Percentiles rank a stretch among this genome's conserved stretches.
Conservation (phyloP, 1,284 basidiomycete genomes). For the Baeospora myosura region DNA sequence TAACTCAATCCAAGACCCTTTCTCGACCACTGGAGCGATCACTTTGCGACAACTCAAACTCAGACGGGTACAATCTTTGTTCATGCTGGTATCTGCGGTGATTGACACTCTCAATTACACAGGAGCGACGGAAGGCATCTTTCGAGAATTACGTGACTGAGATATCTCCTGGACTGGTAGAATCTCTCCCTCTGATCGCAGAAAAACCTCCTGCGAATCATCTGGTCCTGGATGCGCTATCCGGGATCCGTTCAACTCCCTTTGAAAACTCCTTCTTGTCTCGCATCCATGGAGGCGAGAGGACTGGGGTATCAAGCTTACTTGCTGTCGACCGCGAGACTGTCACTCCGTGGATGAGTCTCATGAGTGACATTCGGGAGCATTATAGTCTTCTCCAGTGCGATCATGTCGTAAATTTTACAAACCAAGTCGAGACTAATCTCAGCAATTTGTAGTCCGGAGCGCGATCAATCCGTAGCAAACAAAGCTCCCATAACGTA, state of each 20-base stretch:
- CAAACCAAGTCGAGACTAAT: conserved; percentile 12
- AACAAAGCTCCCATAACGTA: conserved; percentile 51
- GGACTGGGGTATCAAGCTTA: conserved; percentile 21
- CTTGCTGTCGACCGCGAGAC: conserved; percentile 68
- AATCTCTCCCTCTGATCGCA: conserved; percentile 15
- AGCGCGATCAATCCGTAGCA: conserved; percentile 36
- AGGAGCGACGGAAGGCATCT: conserved; percentile 31
- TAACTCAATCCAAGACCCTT: conserved; percentile 10
- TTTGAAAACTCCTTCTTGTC: conserved; percentile 58
- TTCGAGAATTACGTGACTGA: conserved; percentile 15
- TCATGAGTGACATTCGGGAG: conserved; percentile 62
- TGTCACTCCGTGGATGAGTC: conserved; percentile 59
- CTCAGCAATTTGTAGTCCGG: conserved; percentile 37
- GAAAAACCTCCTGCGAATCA: conserved; percentile 24
- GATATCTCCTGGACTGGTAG: conserved; percentile 11
- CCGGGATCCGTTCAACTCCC: conserved; percentile 49
- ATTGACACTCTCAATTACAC: neutral
- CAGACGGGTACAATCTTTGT: conserved; percentile 27
- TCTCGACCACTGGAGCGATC: conserved; percentile 27
- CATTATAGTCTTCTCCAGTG: conserved; percentile 58
- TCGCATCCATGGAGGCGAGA: conserved; percentile 40
- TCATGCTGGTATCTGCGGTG: conserved; percentile 2
- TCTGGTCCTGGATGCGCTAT: conserved; percentile 45
- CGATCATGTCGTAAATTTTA: conserved; percentile 16
- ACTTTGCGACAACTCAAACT: conserved; percentile 40